Base-by-base conservation (phyloP, 768 basidiomycete species). In the Podaxis carcinomalis region DNA sequence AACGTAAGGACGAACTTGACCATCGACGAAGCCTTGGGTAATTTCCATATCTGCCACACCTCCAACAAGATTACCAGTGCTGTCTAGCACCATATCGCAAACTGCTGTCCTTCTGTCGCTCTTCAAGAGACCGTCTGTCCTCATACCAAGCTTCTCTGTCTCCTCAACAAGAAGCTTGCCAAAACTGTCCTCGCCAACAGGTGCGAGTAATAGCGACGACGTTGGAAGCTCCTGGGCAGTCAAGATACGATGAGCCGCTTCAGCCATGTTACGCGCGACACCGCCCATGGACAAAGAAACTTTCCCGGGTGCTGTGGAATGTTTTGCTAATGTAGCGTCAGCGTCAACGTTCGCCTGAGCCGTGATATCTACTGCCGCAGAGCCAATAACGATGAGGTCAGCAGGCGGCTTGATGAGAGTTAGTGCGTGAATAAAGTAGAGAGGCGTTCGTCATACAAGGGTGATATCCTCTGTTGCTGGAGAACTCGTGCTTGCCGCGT, bases 21-120 rank as follows among this genome's bases (percentile, higher is more conserved):
- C 71, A 11, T 72, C 74, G 23, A 77, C 72, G 56, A 92, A 68
- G 1, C 69, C 66, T 40, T 83, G 74, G 7, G 85, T 82, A 50
- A 90, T 83, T 68, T 80, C 83, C 93, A 98, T 98, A 69, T 97
- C 95, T 14, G 97, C 93, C 10, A 98, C 84, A 1, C 97, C 97
- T n/a, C 84, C 83, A 2, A 89, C 77, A 19, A 98, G 78, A 52
- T 82, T 81, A 0, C 95, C 94, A 5, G 77, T 68, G 28, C 75
- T 71, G 68, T 94, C 90, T 49, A 98, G 75, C 37, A 94, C 77
- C 79, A 97, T 83, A 66, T 89, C 95, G 75, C 96, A 98, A 6
- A 92, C 88, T 1, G 96, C 88, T 13, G 92, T 92, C 51, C 79
- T 76, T 19, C 74, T 69, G 2, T 73, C 71, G 21, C 65, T 65